phyloP scores from a whole-genome alignment of 257 asterid species.

The Buddleja alternifolia region DNA sequence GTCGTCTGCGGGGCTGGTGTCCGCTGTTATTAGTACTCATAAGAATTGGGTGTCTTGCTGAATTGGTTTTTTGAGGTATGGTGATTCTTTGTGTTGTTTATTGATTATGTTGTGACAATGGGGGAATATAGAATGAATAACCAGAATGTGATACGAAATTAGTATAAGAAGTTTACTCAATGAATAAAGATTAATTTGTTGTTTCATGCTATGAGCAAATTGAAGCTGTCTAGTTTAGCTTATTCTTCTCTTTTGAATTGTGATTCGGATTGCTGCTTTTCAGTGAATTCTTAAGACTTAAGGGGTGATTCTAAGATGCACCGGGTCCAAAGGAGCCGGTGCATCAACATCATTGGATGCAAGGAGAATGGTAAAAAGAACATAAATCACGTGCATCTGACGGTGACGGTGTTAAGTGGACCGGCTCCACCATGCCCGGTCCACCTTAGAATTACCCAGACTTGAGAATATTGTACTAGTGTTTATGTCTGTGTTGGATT shows the following conservation, averaged over 20 bases:
- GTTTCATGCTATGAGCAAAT: neutral
- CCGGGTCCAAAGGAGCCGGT: too few relatives aligned
- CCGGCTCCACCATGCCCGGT: too few relatives aligned
- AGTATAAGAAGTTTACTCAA: neutral
- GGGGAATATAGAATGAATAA: neutral
- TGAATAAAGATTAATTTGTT: constrained; percentile 16
- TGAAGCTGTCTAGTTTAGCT: constrained; percentile 1
- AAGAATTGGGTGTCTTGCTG: constrained; percentile 85
- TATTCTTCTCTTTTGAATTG: neutral
- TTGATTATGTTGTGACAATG: neutral
- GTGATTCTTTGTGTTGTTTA: neutral
- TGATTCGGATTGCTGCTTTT: constrained; percentile 1
- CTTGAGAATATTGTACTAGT: too few relatives aligned
- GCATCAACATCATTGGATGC: too few relatives aligned
- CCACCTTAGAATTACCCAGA: too few relatives aligned
- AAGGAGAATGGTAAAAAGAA: too few relatives aligned
- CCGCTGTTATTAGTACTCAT: constrained; percentile 82
- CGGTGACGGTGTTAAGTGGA: too few relatives aligned
- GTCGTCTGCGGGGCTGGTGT: constrained; percentile 71
- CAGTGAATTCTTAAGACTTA: too few relatives aligned
- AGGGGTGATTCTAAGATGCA: too few relatives aligned
- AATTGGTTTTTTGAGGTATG: constrained; percentile 21
- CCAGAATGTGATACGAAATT: neutral
- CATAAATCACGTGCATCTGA: too few relatives aligned
- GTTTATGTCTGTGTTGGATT: neutral